Evolutionary conservation across 2,329 filamentous ascomycete species (phyloP).

Genomic region (Aspergillus texensis): DNA sequence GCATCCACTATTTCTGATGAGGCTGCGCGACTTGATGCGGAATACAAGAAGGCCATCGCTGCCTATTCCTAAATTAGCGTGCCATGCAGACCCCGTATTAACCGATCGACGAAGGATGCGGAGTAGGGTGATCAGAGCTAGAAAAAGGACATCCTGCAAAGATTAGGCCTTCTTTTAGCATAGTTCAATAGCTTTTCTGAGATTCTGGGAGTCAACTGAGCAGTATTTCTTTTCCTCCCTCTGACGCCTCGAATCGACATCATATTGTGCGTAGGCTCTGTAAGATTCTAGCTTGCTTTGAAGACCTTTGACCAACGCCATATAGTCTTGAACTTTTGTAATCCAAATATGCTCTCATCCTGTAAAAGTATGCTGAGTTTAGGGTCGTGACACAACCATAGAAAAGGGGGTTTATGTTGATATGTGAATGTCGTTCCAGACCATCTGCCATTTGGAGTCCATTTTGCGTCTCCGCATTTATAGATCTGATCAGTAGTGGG

Average conservation of each 20-base stretch:
- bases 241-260: neutral
- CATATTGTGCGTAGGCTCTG: neutral
- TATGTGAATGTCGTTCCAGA: neutral
- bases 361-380: neutral
- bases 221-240: neutral
- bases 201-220: neutral
- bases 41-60: neutral
- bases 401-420: neutral
- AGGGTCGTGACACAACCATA: neutral
- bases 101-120: neutral
- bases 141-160: neutral
- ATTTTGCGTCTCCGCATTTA: neutral
- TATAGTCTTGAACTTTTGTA: neutral
- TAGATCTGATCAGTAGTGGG: neutral
- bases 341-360: neutral
- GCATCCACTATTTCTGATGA: neutral
- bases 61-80: neutral
- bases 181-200: neutral
- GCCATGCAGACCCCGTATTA: neutral
- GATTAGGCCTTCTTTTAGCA: neutral
- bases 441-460: neutral
- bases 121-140: neutral
- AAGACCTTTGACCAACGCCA: neutral
- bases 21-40: neutral
- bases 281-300: neutral